A percentile compares a stretch with the other conserved stretches of the same genome.
Evolutionary conservation across 2,329 filamentous ascomycete genomes (phyloP).

Genomic region (Chaetomium sp.): DNA sequence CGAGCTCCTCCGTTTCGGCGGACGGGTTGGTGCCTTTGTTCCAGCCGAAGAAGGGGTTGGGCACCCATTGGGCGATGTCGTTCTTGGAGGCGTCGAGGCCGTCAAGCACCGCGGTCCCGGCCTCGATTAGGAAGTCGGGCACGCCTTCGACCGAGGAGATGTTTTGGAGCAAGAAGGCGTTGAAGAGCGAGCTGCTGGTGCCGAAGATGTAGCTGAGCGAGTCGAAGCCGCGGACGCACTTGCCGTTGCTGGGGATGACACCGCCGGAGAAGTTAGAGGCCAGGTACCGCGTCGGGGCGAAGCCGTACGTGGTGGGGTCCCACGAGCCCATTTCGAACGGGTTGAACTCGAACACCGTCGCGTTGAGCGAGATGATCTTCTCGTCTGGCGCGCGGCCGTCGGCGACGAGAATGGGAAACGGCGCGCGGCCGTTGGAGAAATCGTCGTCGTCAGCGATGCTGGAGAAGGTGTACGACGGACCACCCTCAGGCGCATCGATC

Average conservation of each 20-base stretch:
- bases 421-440: constrained; percentile 37
- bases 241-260: constrained; percentile 44
- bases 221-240: constrained; percentile 74
- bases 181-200: constrained; percentile 80
- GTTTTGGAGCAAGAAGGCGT: constrained; percentile 63
- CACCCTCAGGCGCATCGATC: constrained; percentile 68
- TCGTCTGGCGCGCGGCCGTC: constrained; percentile 41
- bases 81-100: constrained; percentile 47
- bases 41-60: constrained; percentile 55
- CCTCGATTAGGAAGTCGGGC: constrained; percentile 44
- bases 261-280: constrained; percentile 53
- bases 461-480: constrained; percentile 72
- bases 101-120: constrained; percentile 46
- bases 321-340: constrained; percentile 62
- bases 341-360: constrained; percentile 58
- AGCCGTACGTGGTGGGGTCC: constrained; percentile 53
- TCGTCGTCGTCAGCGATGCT: constrained; percentile 46
- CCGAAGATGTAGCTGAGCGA: constrained; percentile 80
- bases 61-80: constrained; percentile 46
- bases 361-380: constrained; percentile 44
- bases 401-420: constrained; percentile 45
- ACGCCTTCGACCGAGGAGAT: constrained; percentile 39
- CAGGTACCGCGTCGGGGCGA: constrained; percentile 53
- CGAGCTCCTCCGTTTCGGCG: constrained; percentile 32
- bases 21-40: constrained; percentile 37